These are phyloP conservation scores for Oryza meyeriana DNA, from an alignment of 176 grass and related monocot species.

Conservation along the genomic window DNA sequence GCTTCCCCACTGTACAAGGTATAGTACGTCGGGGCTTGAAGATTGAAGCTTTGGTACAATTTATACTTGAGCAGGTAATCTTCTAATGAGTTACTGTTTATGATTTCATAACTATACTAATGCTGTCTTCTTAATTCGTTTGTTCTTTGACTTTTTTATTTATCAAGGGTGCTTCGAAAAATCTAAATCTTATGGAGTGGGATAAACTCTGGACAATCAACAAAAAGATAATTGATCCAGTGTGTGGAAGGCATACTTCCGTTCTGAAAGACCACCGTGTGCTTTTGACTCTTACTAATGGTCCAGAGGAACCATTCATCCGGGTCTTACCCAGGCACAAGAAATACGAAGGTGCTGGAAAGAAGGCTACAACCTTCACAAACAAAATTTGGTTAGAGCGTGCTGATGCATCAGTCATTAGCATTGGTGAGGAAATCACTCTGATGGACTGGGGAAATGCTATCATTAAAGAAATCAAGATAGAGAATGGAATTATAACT, in stretches of 20 bases:
- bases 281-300: constrained; percentile 66
- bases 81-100: constrained; percentile 1
- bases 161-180: constrained; percentile 83
- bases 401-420: constrained; percentile 62
- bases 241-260: constrained; percentile 80
- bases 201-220: constrained; percentile 97
- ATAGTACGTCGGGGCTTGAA: constrained; percentile 86
- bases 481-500: constrained; percentile 56
- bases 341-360: constrained; percentile 84
- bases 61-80: constrained; percentile 86
- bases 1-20: constrained; percentile 90
- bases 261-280: constrained; percentile 58
- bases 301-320: constrained; percentile 61
- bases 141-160: constrained; percentile 21
- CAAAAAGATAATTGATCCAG: constrained; percentile 88
- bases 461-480: constrained; percentile 84
- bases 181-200: constrained; percentile 97
- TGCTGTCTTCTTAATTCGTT: constrained; percentile 7
- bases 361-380: constrained; percentile 74
- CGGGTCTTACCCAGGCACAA: constrained; percentile 85
- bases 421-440: constrained; percentile 72
- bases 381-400: constrained; percentile 80
- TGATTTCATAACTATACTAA: background rate
- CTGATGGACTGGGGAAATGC: constrained; percentile 98
- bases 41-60: constrained; percentile 84